phyloP scores from a whole-genome alignment of 176 grass and related monocot species.

The Chloris gayana region DNA sequence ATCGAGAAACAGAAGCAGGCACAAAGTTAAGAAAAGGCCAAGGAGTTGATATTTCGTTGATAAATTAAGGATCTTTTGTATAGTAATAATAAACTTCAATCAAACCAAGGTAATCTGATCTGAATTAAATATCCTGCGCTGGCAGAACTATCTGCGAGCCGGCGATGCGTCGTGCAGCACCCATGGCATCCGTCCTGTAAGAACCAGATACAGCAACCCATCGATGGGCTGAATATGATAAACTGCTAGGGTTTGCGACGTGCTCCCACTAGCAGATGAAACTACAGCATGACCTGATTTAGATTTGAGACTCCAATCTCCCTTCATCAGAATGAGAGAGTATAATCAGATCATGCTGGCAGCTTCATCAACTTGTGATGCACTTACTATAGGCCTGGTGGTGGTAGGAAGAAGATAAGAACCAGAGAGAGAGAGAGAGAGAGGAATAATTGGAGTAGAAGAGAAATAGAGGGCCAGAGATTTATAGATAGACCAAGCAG shows the following conservation, averaged over 20 bases:
- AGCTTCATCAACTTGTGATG: constrained; percentile 70
- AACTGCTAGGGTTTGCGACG: constrained; percentile 43
- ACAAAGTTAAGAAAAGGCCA: background rate
- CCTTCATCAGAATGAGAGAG: background rate
- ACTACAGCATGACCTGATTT: constrained; percentile 67
- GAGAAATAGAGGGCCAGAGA: background rate
- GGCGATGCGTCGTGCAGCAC: too few species aligned
- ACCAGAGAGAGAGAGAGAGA: background rate
- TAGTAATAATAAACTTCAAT: background rate
- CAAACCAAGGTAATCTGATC: background rate
- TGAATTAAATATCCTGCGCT: background rate
- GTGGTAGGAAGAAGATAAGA: constrained; percentile 25
- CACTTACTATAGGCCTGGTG: constrained; percentile 33
- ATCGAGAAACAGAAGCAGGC: background rate
- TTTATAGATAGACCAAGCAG: constrained; percentile 46
- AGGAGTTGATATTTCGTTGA: background rate
- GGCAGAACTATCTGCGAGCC: background rate
- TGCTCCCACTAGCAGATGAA: constrained; percentile 74
- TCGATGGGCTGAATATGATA: background rate
- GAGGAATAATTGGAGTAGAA: constrained; percentile 16
- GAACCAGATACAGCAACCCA: background rate
- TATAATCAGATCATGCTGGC: constrained; percentile 78
- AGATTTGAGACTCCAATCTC: background rate
- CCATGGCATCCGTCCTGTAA: background rate
- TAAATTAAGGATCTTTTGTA: background rate